Evolutionary conservation across 2,329 filamentous ascomycete species (phyloP).

Genomic region (Penicillium sclerotiorum): DNA sequence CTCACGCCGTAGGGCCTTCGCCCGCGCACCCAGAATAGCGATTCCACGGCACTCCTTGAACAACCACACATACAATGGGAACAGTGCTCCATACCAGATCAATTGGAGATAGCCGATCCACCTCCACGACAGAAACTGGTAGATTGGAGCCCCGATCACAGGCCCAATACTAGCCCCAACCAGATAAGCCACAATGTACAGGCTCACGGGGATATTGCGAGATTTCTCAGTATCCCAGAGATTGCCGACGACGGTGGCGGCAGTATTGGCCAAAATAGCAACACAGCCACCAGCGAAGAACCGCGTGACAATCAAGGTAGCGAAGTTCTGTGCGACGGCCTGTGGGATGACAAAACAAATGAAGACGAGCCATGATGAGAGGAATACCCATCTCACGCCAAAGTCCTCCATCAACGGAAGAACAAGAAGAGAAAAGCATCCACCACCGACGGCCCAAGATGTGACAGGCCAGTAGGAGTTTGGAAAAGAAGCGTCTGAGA

Average conservation of each 20-base stretch:
- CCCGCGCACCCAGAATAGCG: constrained; percentile 42
- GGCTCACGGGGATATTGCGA: constrained; percentile 43
- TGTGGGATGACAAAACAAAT: constrained; percentile 49
- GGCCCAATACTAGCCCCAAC: constrained; percentile 49
- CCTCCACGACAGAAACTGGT: constrained; percentile 23
- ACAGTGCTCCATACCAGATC: constrained; percentile 40
- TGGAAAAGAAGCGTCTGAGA: constrained; percentile 33
- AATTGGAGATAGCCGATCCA: constrained; percentile 50
- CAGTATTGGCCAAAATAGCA: constrained; percentile 42
- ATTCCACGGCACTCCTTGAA: constrained; percentile 47
- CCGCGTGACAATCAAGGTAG: constrained; percentile 47
- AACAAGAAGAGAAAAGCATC: constrained; percentile 31
- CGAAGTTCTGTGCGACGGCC: constrained; percentile 49
- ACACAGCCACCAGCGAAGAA: constrained; percentile 50
- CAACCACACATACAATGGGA: constrained; percentile 44
- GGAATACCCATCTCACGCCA: constrained; percentile 45
- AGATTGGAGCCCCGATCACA: constrained; percentile 45
- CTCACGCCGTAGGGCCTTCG: constrained; percentile 36
- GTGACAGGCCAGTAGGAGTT: constrained; percentile 38
- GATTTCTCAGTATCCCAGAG: constrained; percentile 37
- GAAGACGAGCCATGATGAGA: constrained; percentile 41
- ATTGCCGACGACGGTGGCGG: constrained; percentile 33
- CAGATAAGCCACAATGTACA: constrained; percentile 47
- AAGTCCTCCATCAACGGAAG: constrained; percentile 43
- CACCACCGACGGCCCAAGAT: constrained; percentile 36